phyloP scores from a whole-genome alignment of 2,329 filamentous ascomycete genomes.

The Colletotrichum liaoningense region DNA sequence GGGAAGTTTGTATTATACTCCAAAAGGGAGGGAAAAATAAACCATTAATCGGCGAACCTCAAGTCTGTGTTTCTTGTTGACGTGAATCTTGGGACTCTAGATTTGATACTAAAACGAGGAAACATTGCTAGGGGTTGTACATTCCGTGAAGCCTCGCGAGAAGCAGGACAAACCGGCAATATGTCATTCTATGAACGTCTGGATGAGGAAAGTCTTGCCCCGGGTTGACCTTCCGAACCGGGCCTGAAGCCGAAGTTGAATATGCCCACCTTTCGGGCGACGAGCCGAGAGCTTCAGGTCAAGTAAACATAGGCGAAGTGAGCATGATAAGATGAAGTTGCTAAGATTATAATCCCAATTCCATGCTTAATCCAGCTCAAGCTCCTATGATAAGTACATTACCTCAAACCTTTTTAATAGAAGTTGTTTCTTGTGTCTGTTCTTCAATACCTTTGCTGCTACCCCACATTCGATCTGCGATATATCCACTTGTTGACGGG shows the following conservation, averaged over 20 bases:
- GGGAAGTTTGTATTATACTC: constrained; percentile 5
- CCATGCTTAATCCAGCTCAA: no score
- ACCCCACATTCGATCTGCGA: not conserved
- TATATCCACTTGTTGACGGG: not conserved
- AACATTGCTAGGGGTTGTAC: no score
- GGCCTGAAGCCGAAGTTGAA: not conserved
- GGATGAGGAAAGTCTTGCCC: not conserved
- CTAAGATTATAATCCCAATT: no score
- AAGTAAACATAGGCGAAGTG: not conserved
- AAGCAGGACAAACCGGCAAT: not conserved
- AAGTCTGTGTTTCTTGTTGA: not conserved
- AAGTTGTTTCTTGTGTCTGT: not conserved
- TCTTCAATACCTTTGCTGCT: not conserved
- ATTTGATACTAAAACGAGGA: not conserved
- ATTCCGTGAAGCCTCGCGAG: no score
- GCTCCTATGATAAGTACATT: not conserved
- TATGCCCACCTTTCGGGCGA: not conserved
- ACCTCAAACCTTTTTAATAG: not conserved
- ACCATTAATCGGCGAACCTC: not conserved
- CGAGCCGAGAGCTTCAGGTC: not conserved
- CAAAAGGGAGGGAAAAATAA: not conserved
- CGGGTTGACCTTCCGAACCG: not conserved
- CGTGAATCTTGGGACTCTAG: not conserved
- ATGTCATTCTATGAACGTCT: not conserved
- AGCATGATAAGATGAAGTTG: no score